phyloP scores from a whole-genome alignment of 2,329 filamentous ascomycete genomes.

The Cylindrodendrum hubeiense region DNA sequence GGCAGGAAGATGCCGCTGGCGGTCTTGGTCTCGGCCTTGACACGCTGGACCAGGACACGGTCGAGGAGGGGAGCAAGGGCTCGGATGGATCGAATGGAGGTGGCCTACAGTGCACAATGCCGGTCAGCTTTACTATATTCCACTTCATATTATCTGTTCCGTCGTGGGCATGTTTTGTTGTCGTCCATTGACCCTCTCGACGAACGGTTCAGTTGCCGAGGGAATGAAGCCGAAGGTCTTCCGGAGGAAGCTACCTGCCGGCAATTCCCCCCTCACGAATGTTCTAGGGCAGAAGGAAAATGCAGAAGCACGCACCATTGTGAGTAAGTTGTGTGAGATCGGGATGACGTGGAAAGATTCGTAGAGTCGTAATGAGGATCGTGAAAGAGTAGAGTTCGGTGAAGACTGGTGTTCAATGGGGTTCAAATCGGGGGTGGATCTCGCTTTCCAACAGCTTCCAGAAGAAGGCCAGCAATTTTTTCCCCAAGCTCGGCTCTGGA shows the following conservation, averaged over 20 bases:
- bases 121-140: slow-evolving; percentile 15
- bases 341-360: slow-evolving; percentile 25
- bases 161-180: slow-evolving; percentile 8
- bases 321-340: slow-evolving; percentile 34
- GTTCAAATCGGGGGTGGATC: slow-evolving; percentile 48
- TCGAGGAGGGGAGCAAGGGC: slow-evolving; percentile 95
- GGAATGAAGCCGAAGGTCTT: slow-evolving; percentile 27
- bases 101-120: slow-evolving; percentile 60
- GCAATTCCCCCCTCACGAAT: slow-evolving; percentile 4
- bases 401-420: slow-evolving; percentile 37
- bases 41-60: slow-evolving; percentile 96
- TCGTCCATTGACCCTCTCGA: neutral
- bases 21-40: slow-evolving; percentile 98
- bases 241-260: slow-evolving; percentile 13
- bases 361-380: slow-evolving; percentile 37
- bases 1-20: slow-evolving; percentile 97
- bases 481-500: slow-evolving; percentile 45
- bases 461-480: slow-evolving; percentile 55
- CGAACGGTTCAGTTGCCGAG: slow-evolving; percentile 37
- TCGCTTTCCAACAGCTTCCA: slow-evolving; percentile 57
- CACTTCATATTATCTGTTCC: neutral
- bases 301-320: slow-evolving; percentile 45
- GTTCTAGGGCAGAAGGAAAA: neutral
- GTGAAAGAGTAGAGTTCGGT: slow-evolving; percentile 29
- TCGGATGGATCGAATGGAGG: slow-evolving; percentile 93